Evolutionary conservation across 805 yeast genomes (phyloP).

Genomic region (Starmerella stigmatis): DNA sequence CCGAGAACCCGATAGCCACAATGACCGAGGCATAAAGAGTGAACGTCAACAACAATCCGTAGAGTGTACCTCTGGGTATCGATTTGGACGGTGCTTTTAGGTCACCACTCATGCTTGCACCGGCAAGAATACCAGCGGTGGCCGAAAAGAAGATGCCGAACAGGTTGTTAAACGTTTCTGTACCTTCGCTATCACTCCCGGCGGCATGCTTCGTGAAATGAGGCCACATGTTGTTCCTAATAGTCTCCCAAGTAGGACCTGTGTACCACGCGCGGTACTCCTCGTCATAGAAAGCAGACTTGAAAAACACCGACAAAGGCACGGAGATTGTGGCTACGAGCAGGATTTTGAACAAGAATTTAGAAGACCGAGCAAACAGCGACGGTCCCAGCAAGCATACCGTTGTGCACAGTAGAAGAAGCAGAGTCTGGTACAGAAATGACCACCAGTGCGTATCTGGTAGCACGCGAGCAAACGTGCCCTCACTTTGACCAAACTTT

Average conservation of each 20-base stretch:
- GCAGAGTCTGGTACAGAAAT: slow-evolving; percentile 57
- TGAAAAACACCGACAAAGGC: slow-evolving; percentile 65
- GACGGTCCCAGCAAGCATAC: slow-evolving; percentile 73
- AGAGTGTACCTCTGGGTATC: slow-evolving; percentile 87
- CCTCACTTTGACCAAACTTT: slow-evolving; percentile 57
- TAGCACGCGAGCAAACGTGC: slow-evolving; percentile 45
- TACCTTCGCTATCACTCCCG: slow-evolving; percentile 54
- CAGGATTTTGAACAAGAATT: slow-evolving; percentile 55
- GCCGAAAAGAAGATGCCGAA: slow-evolving; percentile 98
- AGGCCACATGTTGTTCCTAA: slow-evolving; percentile 60
- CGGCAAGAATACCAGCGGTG: slow-evolving; percentile 96
- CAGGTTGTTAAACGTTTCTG: slow-evolving; percentile 70
- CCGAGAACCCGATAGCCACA: slow-evolving; percentile 62
- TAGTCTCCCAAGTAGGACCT: slow-evolving; percentile 63
- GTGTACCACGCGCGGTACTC: slow-evolving; percentile 39
- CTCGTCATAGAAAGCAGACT: slow-evolving; percentile 42
- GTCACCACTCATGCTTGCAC: slow-evolving; percentile 98
- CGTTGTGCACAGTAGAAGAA: slow-evolving; percentile 60
- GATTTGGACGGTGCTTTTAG: slow-evolving; percentile 73
- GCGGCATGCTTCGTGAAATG: slow-evolving; percentile 84
- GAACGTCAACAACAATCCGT: slow-evolving; percentile 73
- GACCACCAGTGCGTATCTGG: slow-evolving; percentile 66
- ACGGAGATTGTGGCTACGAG: slow-evolving; percentile 66
- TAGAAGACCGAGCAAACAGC: slow-evolving; percentile 73
- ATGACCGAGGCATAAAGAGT: slow-evolving; percentile 70